Conservation (phyloP, 176 grass and related monocot species). For the Zea luxurians region DNA sequence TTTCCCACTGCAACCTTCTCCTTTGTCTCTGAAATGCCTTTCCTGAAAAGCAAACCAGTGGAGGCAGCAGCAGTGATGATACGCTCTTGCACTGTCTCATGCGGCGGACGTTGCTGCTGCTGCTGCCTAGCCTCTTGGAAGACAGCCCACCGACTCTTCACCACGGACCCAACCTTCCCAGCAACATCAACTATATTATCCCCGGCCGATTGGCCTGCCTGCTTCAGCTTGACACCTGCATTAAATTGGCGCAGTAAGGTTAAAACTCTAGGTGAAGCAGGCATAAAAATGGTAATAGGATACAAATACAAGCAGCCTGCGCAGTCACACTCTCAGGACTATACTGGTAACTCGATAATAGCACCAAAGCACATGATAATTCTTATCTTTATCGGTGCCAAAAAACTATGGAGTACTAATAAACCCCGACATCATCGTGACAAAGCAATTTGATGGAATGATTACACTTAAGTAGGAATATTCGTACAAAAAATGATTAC, state of each 20-base stretch:
- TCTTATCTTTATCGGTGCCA: neutral
- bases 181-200: constrained; percentile 82
- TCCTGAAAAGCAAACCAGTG: constrained; percentile 80
- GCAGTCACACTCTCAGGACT: neutral
- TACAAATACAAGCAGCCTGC: neutral
- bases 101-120: constrained; percentile 37
- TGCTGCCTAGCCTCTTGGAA: constrained; percentile 81
- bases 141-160: constrained; percentile 77
- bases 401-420: neutral
- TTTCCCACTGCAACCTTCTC: constrained; percentile 95
- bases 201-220: constrained; percentile 84
- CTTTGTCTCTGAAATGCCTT: constrained; percentile 87
- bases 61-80: constrained; percentile 76
- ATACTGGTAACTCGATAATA: neutral
- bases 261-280: neutral
- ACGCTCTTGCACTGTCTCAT: constrained; percentile 80
- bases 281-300: neutral
- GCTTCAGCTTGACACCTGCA: constrained; percentile 80
- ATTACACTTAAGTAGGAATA: neutral
- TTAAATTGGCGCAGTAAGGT: constrained; percentile 15
- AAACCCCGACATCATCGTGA: constrained; percentile 21
- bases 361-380: neutral
- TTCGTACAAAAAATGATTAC: neutral
- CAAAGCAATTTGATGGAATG: constrained; percentile 7
- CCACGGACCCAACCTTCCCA: constrained; percentile 74